Evolutionary conservation across 805 yeast genomes (phyloP).

Genomic region (Spencermartinsiella europaea): DNA sequence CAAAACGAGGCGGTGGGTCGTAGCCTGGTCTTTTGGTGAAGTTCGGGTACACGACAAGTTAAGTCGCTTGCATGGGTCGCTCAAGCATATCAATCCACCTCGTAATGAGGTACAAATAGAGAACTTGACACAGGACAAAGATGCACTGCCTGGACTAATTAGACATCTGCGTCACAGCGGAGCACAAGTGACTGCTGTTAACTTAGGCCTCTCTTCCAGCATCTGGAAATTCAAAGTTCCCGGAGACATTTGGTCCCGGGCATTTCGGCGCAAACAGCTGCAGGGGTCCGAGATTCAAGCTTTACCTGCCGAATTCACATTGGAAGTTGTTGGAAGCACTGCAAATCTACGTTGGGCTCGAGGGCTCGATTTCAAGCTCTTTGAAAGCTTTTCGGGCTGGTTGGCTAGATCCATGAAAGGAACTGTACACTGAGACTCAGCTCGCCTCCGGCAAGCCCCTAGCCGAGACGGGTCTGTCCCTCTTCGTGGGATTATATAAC

Average conservation of each 20-base stretch:
- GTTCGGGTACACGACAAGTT: constrained; percentile 6
- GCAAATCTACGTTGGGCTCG: constrained; percentile 9
- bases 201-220: not conserved
- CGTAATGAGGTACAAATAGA: not conserved
- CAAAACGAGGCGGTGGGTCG: constrained; percentile 34
- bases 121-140: too few relatives aligned
- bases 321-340: not conserved
- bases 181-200: not conserved
- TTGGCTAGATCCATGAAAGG: not conserved
- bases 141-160: too few relatives aligned
- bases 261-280: constrained; percentile 12
- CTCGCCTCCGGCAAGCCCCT: too few relatives aligned
- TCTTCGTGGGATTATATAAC: too few relatives aligned
- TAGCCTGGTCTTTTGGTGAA: constrained; percentile 35
- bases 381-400: constrained; percentile 13
- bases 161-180: too few relatives aligned
- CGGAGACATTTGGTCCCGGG: constrained; percentile 18
- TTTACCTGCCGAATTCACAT: not conserved
- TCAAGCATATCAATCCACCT: constrained; percentile 7
- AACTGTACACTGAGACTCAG: not conserved
- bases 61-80: not conserved
- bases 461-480: too few relatives aligned
- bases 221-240: not conserved
- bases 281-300: not conserved
- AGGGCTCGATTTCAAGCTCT: constrained; percentile 11